Conservation (phyloP, 2,329 filamentous ascomycete species). For the Blastomyces percursus region DNA sequence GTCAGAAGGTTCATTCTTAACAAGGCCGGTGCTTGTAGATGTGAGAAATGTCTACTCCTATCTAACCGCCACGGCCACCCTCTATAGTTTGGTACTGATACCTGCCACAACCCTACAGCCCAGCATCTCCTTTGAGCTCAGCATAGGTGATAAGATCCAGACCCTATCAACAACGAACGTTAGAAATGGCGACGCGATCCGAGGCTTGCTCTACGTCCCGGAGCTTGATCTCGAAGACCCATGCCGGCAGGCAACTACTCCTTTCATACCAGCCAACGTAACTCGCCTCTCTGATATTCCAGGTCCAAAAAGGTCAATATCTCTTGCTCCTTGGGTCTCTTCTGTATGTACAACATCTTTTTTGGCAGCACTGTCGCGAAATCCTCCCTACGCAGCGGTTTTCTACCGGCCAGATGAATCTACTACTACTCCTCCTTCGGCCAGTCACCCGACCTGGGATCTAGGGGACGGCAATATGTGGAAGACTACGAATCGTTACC, state of each 20-base stretch:
- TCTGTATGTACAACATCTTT: constrained; percentile 62
- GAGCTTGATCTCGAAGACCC: constrained; percentile 47
- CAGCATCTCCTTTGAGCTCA: constrained; percentile 22
- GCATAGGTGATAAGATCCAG: constrained; percentile 49
- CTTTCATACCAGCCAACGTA: constrained; percentile 63
- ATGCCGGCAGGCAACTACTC: constrained; percentile 52
- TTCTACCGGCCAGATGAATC: constrained; percentile 42
- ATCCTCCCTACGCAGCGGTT: constrained; percentile 50
- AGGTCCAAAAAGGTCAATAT: constrained; percentile 62
- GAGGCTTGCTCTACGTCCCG: constrained; percentile 78
- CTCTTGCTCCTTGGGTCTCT: constrained; percentile 76
- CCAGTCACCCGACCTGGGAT: constrained; percentile 56
- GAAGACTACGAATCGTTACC: constrained; percentile 60
- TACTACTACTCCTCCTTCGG: constrained; percentile 52
- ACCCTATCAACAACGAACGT: constrained; percentile 63
- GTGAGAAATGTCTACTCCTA: neutral
- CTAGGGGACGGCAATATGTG: constrained; percentile 60
- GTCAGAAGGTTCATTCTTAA: neutral
- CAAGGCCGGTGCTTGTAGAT: neutral
- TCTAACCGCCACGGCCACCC: neutral
- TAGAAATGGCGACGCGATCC: constrained; percentile 50
- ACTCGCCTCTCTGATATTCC: constrained; percentile 61
- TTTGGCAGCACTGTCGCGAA: constrained; percentile 50
- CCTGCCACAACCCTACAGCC: neutral
- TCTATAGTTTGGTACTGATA: constrained; percentile 1